Evolutionary conservation across 768 basidiomycete genomes (phyloP).

Genomic region (Amylocystis lapponica): DNA sequence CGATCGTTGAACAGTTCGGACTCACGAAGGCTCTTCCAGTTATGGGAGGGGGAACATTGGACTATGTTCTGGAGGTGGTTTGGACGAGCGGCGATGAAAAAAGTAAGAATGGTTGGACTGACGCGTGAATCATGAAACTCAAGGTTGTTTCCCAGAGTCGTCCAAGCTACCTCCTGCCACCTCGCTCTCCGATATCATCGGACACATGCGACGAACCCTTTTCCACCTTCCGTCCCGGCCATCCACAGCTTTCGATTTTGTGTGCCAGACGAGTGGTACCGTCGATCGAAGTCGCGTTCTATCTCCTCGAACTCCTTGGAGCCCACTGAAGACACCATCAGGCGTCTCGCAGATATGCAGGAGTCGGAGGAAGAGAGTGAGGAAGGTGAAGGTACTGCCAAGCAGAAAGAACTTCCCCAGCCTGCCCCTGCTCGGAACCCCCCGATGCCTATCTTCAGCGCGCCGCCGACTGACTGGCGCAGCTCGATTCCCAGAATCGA

Average conservation of each 20-base stretch:
- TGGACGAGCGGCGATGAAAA: constrained; percentile 48
- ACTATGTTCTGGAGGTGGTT: constrained; percentile 71
- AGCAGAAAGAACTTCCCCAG: constrained; percentile 30
- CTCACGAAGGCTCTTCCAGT: constrained; percentile 59
- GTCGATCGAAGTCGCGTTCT: constrained; percentile 54
- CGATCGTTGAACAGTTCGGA: constrained; percentile 59
- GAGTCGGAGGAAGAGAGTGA: constrained; percentile 40
- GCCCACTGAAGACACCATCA: constrained; percentile 48
- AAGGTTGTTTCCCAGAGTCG: constrained; percentile 26
- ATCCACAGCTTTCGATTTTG: constrained; percentile 53
- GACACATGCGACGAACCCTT: constrained; percentile 22
- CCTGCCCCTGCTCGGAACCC: constrained; percentile 12
- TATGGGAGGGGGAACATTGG: constrained; percentile 61
- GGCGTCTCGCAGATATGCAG: constrained; percentile 42
- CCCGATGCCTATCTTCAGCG: constrained; percentile 11
- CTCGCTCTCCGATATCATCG: constrained; percentile 37
- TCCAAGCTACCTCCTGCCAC: constrained; percentile 40
- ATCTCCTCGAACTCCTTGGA: constrained; percentile 40
- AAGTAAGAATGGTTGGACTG: constrained; percentile 37
- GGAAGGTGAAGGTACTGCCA: constrained; percentile 61
- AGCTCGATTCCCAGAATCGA: constrained; percentile 52
- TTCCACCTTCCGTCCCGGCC: constrained; percentile 9
- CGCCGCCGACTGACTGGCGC: constrained; percentile 44
- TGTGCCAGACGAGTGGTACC: constrained; percentile 78
- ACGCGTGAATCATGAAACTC: neutral